Conservation (phyloP, 2,329 filamentous ascomycete genomes). For the Calonectria multiphialidica region DNA sequence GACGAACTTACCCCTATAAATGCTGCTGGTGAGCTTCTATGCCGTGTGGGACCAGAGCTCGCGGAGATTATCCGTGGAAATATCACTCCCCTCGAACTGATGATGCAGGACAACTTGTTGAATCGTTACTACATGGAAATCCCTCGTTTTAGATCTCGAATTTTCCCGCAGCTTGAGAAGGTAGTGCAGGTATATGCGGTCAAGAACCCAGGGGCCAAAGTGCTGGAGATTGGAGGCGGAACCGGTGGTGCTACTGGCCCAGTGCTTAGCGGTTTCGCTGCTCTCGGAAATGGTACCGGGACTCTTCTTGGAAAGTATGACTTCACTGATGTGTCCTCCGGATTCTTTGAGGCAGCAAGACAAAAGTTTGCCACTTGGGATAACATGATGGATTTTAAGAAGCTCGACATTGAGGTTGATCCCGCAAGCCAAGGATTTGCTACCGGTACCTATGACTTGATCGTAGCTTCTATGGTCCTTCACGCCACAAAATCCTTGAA, state of each 20-base stretch:
- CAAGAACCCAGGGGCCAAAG: background rate
- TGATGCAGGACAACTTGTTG: background rate
- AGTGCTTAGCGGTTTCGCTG: background rate
- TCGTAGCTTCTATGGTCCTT: background rate
- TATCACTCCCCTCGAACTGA: background rate
- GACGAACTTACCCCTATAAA: background rate
- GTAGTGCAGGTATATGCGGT: background rate
- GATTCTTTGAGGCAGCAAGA: background rate
- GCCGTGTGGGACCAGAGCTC: background rate
- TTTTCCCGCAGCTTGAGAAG: background rate
- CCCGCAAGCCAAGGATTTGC: background rate
- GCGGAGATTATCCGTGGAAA: background rate
- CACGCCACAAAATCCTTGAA: background rate
- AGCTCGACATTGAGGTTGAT: background rate
- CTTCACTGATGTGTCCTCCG: background rate
- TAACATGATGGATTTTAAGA: background rate
- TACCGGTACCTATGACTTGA: background rate
- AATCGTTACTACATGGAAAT: conserved; percentile 2
- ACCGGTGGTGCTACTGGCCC: background rate
- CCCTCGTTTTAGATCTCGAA: background rate
- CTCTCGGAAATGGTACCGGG: background rate
- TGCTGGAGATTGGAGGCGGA: background rate
- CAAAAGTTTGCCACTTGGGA: background rate
- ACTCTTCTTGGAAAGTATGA: background rate
- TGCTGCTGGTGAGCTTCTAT: background rate